Evolutionary conservation across 192 early-diverging fungal species (phyloP), one percentile per base, ranked within the genome.

Genomic region (Chytriomyces sp.): DNA sequence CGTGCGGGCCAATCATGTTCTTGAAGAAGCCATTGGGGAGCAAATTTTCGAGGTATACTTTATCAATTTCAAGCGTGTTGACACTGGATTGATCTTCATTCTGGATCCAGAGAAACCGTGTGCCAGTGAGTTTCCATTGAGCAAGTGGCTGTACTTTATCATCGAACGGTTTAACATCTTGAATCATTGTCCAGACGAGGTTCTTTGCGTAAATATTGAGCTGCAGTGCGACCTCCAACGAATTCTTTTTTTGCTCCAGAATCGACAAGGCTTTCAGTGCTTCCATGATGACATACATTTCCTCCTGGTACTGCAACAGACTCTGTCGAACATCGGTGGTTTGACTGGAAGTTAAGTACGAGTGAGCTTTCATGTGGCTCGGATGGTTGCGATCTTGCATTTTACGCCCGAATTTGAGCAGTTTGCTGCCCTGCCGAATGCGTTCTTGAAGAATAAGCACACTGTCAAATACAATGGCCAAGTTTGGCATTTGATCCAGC

Each of bases 1-100:
- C 80, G 65, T 84, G 84, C 8, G 84, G 73, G 9, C 79, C 69
- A 59, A 89, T 72, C 18, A 89, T 76, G 7, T 87, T 81, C 61
- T 75, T 61, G 76, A 86, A 87, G 7, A 26, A 45, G 13, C 64
- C 64, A 43, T 44, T 59, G 9, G 69, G 35, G n/a, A 57, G 44
- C 74, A 87, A 61, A 75, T 94, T 95, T 48, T 91, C 89, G 23
- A 95, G 83, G 26, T 87, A 81, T 5, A 94, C 49, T 69, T 88
- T 77, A 79, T 95, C 92, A 18, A 96, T 86, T 64, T 95, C 93
- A 48, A 94, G 80, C 18, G 91, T 90, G 67, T 93, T 85, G 20
- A 83, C 78, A 61, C 83, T 90, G 0, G 93, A 92, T 82, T 94
- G 93, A 70, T 95, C 94, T 66, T 94, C 92, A n/a, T 93, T 91